A percentile compares a stretch with the other conserved stretches of the same genome.
Evolutionary conservation across 192 early-diverging fungal species (phyloP).

Genomic region (Chytriomyces sp.): DNA sequence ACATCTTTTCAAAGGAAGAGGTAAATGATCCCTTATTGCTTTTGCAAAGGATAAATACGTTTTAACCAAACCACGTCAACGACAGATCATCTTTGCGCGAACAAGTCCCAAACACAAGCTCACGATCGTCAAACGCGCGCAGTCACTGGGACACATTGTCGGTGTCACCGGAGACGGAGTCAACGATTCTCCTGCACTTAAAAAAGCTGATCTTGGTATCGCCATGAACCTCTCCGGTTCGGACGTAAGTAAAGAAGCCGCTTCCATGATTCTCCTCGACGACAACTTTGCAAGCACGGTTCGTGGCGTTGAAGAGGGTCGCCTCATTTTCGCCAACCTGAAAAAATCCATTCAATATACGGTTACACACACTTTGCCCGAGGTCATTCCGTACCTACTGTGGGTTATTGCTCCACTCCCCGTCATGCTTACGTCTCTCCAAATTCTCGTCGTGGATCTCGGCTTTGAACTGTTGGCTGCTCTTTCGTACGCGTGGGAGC

Average conservation of each 20-base stretch:
- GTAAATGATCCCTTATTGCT: background rate
- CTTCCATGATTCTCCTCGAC: conserved; percentile 96
- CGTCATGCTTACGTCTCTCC: conserved; percentile 76
- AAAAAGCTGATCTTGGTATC: conserved; percentile 97
- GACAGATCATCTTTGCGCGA: conserved; percentile 88
- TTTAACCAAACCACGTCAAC: background rate
- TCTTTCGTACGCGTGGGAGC: conserved; percentile 91
- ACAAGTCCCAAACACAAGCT: conserved; percentile 97
- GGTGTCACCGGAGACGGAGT: conserved; percentile 98
- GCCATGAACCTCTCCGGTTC: conserved; percentile 95
- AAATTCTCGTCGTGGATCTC: conserved; percentile 90
- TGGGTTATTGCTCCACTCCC: conserved; percentile 89
- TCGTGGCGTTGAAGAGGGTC: conserved; percentile 90
- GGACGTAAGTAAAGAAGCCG: conserved; percentile 74
- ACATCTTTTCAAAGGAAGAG: conserved; percentile 91
- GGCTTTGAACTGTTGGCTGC: conserved; percentile 91
- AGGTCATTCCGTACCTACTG: conserved; percentile 67
- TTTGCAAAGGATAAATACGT: background rate
- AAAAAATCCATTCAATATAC: conserved; percentile 95
- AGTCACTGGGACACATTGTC: conserved; percentile 91
- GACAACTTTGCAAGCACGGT: conserved; percentile 98
- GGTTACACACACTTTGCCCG: conserved; percentile 88
- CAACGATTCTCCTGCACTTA: conserved; percentile 94
- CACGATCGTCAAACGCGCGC: conserved; percentile 92
- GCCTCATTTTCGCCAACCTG: conserved; percentile 93